phyloP scores from a whole-genome alignment of 2,329 filamentous ascomycete genomes.

The Fusarium kyushuense region DNA sequence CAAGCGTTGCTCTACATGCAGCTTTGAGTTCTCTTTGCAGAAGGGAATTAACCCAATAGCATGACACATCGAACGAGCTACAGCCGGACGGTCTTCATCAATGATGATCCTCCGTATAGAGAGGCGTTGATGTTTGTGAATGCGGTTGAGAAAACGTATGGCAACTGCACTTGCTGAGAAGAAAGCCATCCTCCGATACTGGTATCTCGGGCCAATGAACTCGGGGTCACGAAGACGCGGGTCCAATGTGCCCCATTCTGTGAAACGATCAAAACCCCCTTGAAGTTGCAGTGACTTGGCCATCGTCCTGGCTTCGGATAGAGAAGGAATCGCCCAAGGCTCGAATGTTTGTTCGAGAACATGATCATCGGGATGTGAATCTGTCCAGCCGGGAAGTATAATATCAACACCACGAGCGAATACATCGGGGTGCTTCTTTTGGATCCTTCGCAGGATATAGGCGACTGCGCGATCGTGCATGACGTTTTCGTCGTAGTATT shows the following conservation, averaged over 20 bases:
- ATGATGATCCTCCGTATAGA: conserved; percentile 2
- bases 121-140: background rate
- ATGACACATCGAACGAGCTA: background rate
- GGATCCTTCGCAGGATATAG: background rate
- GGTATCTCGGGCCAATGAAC: background rate
- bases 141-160: conserved; percentile 7
- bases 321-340: conserved; percentile 4
- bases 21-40: conserved; percentile 13
- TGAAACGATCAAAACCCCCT: background rate
- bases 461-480: no score
- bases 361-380: background rate
- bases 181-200: background rate
- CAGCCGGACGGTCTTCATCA: conserved; percentile 5
- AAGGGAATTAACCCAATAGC: conserved; percentile 17
- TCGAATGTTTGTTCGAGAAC: background rate
- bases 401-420: background rate
- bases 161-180: conserved; percentile 21
- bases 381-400: conserved; percentile 1
- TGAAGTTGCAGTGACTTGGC: background rate
- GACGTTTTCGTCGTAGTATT: no score
- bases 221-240: no score
- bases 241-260: background rate
- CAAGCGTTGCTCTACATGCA: conserved; percentile 22
- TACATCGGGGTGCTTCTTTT: background rate
- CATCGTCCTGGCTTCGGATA: background rate